Evolutionary conservation across 768 basidiomycete species (phyloP), one percentile per base, ranked within the genome.

Genomic region (Naganishia kalamii): DNA sequence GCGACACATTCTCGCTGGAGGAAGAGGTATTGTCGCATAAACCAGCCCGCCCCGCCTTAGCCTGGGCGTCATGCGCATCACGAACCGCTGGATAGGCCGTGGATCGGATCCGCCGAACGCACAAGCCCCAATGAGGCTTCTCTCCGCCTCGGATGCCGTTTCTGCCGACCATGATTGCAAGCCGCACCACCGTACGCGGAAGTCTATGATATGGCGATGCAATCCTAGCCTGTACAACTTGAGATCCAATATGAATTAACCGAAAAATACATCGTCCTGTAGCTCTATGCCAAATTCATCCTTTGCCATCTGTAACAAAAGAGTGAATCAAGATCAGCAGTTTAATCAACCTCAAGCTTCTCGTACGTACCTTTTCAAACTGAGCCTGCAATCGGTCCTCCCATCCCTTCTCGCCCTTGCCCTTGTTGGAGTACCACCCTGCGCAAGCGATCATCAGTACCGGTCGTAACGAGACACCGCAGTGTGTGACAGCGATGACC

Each of bases 371-470:
- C 54, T 85, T 80, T 81, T 68, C 69, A 60, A 91, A 85, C 30
- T 85, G 83, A 69, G 81, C 80, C 82, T 94, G 89, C 60, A 94
- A 75, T 75, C 88, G 85, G 67, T 90, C 88, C 76, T 94, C 91
- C 71, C 92, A 90, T 21, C 79, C 86, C 43, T 85, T 35, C 48
- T 68, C 35, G 32, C 66, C 66, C 32, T 62, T 68, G 12, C 54
- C 57, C 69, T 25, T 78, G 70, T 62, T 79, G 80, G 15, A 69
- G 50, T 35, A 70, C 69, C 23, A 76, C 75, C 46, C 67, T 65
- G 41, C 47, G 83, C 65, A 83, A 85, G 83, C 66, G 67, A 35
- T 37, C 54, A 41, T 33, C 27, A 21, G 13, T 35, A 25, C n/a
- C n/a, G 19, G 30, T n/a, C 12, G 29, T 12, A 15, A 35, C 15